Evolutionary conservation across 495 filamentous ascomycete species (phyloP).

Genomic region (Hypoxylon cercidicola): DNA sequence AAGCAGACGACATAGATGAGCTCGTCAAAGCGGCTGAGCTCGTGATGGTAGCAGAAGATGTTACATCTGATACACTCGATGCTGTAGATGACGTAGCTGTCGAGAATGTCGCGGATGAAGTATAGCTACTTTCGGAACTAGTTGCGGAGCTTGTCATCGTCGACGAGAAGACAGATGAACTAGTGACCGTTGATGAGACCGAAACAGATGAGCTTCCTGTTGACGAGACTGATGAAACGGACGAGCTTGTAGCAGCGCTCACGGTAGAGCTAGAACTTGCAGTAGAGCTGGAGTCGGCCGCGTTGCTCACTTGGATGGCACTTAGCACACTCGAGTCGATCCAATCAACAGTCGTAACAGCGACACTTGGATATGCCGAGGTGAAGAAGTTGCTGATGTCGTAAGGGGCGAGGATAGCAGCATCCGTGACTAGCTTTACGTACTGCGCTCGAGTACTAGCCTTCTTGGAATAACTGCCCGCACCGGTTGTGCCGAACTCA

Average conservation of each 20-base stretch:
- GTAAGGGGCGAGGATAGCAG: neutral
- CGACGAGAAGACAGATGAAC: neutral
- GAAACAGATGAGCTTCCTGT: neutral
- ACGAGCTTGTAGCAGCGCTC: neutral
- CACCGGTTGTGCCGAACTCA: neutral
- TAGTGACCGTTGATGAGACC: neutral
- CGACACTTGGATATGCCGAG: neutral
- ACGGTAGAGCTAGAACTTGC: neutral
- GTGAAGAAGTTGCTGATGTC: neutral
- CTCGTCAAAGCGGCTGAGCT: too few species aligned
- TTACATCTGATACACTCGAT: neutral
- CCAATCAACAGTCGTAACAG: neutral
- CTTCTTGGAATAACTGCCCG: neutral
- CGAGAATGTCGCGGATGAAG: neutral
- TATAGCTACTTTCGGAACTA: neutral
- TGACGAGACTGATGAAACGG: too few species aligned
- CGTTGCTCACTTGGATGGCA: neutral
- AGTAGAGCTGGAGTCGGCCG: neutral
- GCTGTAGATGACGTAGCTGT: neutral
- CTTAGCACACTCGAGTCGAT: neutral
- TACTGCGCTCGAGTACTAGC: neutral
- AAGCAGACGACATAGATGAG: too few species aligned
- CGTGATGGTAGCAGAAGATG: too few species aligned
- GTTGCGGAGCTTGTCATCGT: too few species aligned
- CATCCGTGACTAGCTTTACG: neutral